A percentile compares a stretch with the other conserved stretches of the same genome.
Evolutionary conservation across 495 filamentous ascomycete species (phyloP).

Genomic region (Bathelium albidoporum): DNA sequence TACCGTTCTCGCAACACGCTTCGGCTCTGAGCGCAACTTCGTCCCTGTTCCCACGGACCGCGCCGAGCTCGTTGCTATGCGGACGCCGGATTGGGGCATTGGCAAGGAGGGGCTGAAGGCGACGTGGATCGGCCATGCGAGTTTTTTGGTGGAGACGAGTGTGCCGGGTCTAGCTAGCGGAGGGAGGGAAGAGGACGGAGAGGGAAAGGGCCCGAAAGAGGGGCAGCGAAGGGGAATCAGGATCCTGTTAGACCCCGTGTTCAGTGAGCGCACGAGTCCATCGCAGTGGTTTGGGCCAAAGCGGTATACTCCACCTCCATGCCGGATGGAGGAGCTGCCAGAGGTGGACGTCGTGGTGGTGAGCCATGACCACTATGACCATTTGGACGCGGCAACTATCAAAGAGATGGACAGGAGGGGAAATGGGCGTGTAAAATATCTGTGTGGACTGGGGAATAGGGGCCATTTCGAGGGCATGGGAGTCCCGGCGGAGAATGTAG

Average conservation of each 20-base stretch:
- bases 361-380: conserved; percentile 46
- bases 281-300: conserved; percentile 38
- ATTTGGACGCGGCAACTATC: conserved; percentile 38
- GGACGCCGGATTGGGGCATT: conserved; percentile 28
- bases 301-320: conserved; percentile 42
- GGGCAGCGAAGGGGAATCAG: conserved; percentile 13
- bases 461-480: conserved; percentile 31
- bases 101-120: conserved; percentile 27
- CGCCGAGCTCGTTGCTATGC: conserved; percentile 24
- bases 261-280: conserved; percentile 40
- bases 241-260: conserved; percentile 45
- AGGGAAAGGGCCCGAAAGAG: not conserved
- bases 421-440: conserved; percentile 32
- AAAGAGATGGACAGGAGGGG: conserved; percentile 27
- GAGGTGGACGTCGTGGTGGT: conserved; percentile 41
- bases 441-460: conserved; percentile 36
- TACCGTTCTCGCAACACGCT: conserved; percentile 20
- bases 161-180: conserved; percentile 16
- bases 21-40: conserved; percentile 25
- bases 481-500: conserved; percentile 32
- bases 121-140: conserved; percentile 47
- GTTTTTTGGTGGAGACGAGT: conserved; percentile 36
- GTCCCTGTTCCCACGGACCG: conserved; percentile 29
- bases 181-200: conserved; percentile 9
- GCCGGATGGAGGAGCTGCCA: conserved; percentile 37